Percentiles rank a stretch among this genome's conserved stretches.
These are phyloP conservation scores for Musa schizocarpa DNA, from an alignment of 176 grass and related monocot species.

Conservation along the genomic window DNA sequence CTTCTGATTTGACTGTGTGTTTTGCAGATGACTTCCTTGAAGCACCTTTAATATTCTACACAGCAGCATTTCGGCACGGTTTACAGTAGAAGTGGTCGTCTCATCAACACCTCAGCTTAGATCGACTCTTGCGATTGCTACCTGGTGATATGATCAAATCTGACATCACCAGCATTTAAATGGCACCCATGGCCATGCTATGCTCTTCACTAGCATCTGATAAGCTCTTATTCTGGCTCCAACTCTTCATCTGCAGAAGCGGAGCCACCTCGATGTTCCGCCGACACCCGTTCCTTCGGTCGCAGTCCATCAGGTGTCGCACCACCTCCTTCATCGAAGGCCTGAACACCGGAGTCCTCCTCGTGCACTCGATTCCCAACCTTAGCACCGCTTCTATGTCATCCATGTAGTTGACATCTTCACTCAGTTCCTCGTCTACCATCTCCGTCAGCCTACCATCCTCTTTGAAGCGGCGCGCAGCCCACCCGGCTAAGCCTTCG, in stretches of 20 bases:
- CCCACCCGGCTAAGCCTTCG: slow-evolving; percentile 36
- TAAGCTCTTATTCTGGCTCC: slow-evolving; percentile 6
- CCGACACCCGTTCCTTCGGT: background rate
- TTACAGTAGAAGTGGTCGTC: no score
- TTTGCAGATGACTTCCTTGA: no score
- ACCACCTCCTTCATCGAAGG: slow-evolving; percentile 47
- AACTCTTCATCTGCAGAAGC: slow-evolving; percentile 15
- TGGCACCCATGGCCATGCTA: background rate
- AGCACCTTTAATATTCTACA: no score
- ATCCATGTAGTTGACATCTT: slow-evolving; percentile 17
- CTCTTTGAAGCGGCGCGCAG: slow-evolving; percentile 12
- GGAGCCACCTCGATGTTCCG: background rate
- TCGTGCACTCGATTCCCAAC: slow-evolving; percentile 40
- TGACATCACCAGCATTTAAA: background rate
- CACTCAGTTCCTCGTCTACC: slow-evolving; percentile 14
- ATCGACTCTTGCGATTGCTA: no score
- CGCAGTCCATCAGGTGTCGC: slow-evolving; percentile 20
- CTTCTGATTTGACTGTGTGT: no score
- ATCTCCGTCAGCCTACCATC: slow-evolving; percentile 11
- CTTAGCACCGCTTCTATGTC: slow-evolving; percentile 35
- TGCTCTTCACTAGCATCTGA: slow-evolving; percentile 19
- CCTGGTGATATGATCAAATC: no score
- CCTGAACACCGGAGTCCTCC: slow-evolving; percentile 11
- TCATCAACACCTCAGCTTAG: no score
- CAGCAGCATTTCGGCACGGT: no score